Base-by-base conservation (phyloP, 2,329 filamentous ascomycete species). In the Alternaria solani region DNA sequence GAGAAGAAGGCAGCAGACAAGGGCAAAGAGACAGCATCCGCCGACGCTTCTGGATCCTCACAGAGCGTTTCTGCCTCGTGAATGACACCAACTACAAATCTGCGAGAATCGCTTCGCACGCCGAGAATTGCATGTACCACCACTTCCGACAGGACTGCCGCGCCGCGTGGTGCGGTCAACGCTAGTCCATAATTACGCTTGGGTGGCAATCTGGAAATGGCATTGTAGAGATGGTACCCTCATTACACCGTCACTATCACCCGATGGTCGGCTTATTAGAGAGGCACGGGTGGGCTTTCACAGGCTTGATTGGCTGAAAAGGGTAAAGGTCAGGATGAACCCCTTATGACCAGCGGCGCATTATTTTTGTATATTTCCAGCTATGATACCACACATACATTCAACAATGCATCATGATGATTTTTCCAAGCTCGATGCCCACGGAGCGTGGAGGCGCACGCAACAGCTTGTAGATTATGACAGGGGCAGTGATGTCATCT, bases 1-100 rank as follows among this genome's bases (percentile, higher is more conserved):
- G 75, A 76, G 52, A 77, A 75, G 66, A 77, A 76, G 62, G 69
- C 68, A 32, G 61, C 71, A 11, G 76, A 74, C 30, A 77, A 76
- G 57, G 75, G 74, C 51, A 77, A 79, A 44, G 70, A 70, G 34
- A 70, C 70, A 56, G 72, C 59, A 2, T 58, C 68, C 18, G 48
- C 58, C 25, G 67, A 72, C 6, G 62, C 65, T 20, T 55, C 67
- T 12, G 69, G 67, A 8, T 75, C 75, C 16, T 74, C 73, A 5
- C 61, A 55, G 28, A 57, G 38, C 12, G 65, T 66, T 38, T 49
- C 59, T 20, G 48, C 59, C 23, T 66, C 67, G 38, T 71, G 69
- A 71, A 34, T 20, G 38, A 23, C 2, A 20, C 38, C 9, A n/a
- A 25, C 12, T 5, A 34, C 53, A 5, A 23, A 32, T 14, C 20